Evolutionary conservation across 768 basidiomycete species (phyloP), one percentile per base, ranked within the genome.

Genomic region (Lyophyllum semitale): DNA sequence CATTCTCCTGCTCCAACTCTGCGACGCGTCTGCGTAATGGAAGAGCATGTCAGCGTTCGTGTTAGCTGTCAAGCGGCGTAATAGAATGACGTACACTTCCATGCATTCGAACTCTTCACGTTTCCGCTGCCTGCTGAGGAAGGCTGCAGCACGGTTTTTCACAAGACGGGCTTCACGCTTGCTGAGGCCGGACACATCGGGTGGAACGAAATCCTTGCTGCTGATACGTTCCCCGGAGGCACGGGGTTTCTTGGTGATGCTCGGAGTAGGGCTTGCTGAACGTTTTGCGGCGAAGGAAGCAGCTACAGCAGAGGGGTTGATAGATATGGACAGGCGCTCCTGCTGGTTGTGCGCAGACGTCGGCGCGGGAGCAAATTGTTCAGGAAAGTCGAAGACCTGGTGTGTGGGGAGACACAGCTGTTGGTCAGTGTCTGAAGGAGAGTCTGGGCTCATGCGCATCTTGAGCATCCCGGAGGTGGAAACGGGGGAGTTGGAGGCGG

Each of bases 141-240:
- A 95, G 55, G 93, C 93, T 11, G 93, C 93, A 12, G 93, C 93
- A 53, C 93, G 83, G 74, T 95, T 95, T 79, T 95, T 95, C 54
- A 95, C 89, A 8, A 95, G 81, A 49, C 93, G 85, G 57, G 93
- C 93, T 73, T 95, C 93, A 48, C 93, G 90, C 72, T 95, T 95
- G 78, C 81, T 86, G 55, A 95, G 81, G 47, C 93, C 93, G 55
- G 85, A 83, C 55, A 94, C 92, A 68, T 95, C 92, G 46, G 93
- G 93, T 11, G 92, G 91, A 18, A 95, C 69, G 64, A 94, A 95
- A 69, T 93, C 91, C 73, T 89, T 92, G 69, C 83, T 88, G 55
- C 72, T 77, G 58, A 83, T 73, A 54, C 80, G 79, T 65, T 83
- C 81, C 48, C 73, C 78, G 29, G 73, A 65, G 22, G 79, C 71